Percentiles rank a stretch among this genome's conserved stretches.
These are phyloP conservation scores for Kodamaea kaohsiungensis DNA, from an alignment of 805 yeast species.

Conservation along the genomic window DNA sequence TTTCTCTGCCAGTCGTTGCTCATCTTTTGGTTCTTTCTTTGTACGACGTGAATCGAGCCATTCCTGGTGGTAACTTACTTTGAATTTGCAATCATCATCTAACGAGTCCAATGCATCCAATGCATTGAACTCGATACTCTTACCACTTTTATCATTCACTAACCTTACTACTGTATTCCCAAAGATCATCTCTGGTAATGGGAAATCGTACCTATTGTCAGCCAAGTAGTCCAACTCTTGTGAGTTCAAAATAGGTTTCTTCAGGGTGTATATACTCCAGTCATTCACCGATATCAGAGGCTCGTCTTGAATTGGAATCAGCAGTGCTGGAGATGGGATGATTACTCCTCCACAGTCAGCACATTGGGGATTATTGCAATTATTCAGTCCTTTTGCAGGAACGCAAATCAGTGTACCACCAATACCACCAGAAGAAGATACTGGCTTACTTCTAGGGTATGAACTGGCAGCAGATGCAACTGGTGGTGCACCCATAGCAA, in stretches of 20 bases:
- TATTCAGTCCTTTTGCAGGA: slow-evolving; percentile 44
- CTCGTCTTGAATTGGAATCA: slow-evolving; percentile 59
- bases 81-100: slow-evolving; percentile 35
- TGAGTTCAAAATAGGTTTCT: slow-evolving; percentile 76
- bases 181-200: slow-evolving; percentile 97
- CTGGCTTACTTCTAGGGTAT: neutral
- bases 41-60: slow-evolving; percentile 57
- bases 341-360: slow-evolving; percentile 69
- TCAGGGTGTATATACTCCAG: slow-evolving; percentile 75
- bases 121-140: slow-evolving; percentile 68
- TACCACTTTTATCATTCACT: slow-evolving; percentile 34
- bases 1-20: slow-evolving; percentile 27
- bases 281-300: slow-evolving; percentile 70
- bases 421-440: too few relatives aligned
- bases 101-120: slow-evolving; percentile 61
- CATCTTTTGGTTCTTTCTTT: slow-evolving; percentile 22
- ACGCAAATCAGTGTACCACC: slow-evolving; percentile 24
- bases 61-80: slow-evolving; percentile 82
- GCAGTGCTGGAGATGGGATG: slow-evolving; percentile 74
- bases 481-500: slow-evolving; percentile 7
- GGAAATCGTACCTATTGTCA: slow-evolving; percentile 61
- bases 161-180: slow-evolving; percentile 74
- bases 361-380: slow-evolving; percentile 51
- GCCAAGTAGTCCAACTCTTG: slow-evolving; percentile 71
- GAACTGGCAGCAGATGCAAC: neutral